These are phyloP conservation scores for Acrodontium crateriforme DNA, from an alignment of 2,329 filamentous ascomycete genomes.

Conservation along the genomic window DNA sequence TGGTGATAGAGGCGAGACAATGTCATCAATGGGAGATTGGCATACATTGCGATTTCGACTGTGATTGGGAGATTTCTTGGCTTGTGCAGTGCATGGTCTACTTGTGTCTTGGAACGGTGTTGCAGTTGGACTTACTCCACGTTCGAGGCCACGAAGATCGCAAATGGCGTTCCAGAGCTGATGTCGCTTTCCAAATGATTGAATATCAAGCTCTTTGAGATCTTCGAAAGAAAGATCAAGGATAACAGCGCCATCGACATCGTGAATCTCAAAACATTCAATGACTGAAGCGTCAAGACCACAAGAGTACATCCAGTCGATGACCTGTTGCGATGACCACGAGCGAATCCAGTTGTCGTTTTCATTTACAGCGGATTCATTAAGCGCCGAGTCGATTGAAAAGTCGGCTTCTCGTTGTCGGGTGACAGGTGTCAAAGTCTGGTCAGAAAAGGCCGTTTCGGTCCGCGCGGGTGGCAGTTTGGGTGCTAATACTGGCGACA, in stretches of 20 bases:
- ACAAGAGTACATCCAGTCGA: slow-evolving; percentile 72
- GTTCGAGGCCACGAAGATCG: slow-evolving; percentile 41
- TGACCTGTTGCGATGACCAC: slow-evolving; percentile 66
- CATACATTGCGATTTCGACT: slow-evolving; percentile 9
- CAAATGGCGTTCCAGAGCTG: slow-evolving; percentile 71
- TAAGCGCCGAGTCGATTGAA: slow-evolving; percentile 16
- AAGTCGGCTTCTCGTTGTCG: slow-evolving; percentile 10
- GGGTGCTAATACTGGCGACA: slow-evolving; percentile 57
- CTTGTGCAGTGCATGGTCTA: slow-evolving; percentile 27
- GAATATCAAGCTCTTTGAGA: slow-evolving; percentile 65
- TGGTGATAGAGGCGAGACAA: slow-evolving; percentile 21
- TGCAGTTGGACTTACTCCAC: slow-evolving; percentile 27
- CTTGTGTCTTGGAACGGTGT: slow-evolving; percentile 36
- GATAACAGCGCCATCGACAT: slow-evolving; percentile 78
- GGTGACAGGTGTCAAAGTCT: slow-evolving; percentile 16
- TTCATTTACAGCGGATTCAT: slow-evolving; percentile 2
- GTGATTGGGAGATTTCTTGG: slow-evolving; percentile 12
- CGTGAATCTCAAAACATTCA: slow-evolving; percentile 77
- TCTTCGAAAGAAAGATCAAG: slow-evolving; percentile 88
- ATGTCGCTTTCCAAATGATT: slow-evolving; percentile 68
- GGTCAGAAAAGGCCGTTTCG: slow-evolving; percentile 28
- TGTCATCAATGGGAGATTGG: slow-evolving; percentile 13
- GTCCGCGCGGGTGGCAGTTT: slow-evolving; percentile 37
- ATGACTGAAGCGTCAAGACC: slow-evolving; percentile 66
- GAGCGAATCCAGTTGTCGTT: slow-evolving; percentile 32